These are phyloP conservation scores for Aspergillus glaucus DNA, from an alignment of 2,329 filamentous ascomycete species.

Conservation along the genomic window DNA sequence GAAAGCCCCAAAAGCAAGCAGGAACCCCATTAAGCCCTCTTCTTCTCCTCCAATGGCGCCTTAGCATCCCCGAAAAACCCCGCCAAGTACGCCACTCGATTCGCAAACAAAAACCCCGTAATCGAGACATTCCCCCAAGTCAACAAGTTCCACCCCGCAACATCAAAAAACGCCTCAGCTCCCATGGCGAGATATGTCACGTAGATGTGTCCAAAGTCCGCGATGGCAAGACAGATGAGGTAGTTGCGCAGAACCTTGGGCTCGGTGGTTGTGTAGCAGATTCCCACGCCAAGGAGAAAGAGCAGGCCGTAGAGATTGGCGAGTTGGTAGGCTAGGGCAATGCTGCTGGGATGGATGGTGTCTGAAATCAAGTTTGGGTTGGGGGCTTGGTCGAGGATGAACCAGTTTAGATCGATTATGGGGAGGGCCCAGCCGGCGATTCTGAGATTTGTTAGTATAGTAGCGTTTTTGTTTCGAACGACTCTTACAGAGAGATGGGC, in stretches of 20 bases:
- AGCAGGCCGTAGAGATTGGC: slow-evolving; percentile 65
- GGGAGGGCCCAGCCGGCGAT: slow-evolving; percentile 54
- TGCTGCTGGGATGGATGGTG: slow-evolving; percentile 32
- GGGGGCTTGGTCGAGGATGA: slow-evolving; percentile 58
- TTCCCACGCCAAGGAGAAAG: slow-evolving; percentile 56
- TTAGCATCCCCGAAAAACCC: slow-evolving; percentile 52
- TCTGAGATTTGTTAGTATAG: slow-evolving; percentile 33
- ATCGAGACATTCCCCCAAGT: slow-evolving; percentile 67
- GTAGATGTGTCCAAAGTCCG: slow-evolving; percentile 62
- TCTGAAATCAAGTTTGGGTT: slow-evolving; percentile 31
- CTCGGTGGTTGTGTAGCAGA: slow-evolving; percentile 60
- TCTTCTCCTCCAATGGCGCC: slow-evolving; percentile 15
- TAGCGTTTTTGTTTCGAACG: background rate
- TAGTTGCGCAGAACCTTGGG: slow-evolving; percentile 61
- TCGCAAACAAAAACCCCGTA: slow-evolving; percentile 55
- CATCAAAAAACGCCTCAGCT: slow-evolving; percentile 46
- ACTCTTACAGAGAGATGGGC: slow-evolving; percentile 59
- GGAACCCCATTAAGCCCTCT: slow-evolving; percentile 34
- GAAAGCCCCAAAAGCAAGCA: background rate
- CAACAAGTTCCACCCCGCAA: slow-evolving; percentile 60
- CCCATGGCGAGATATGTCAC: slow-evolving; percentile 57
- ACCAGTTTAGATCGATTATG: slow-evolving; percentile 53
- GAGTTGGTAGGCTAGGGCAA: slow-evolving; percentile 60
- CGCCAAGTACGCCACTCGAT: slow-evolving; percentile 52
- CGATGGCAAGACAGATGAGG: slow-evolving; percentile 57